Evolutionary conservation across 345 rosid species (phyloP).

Genomic region (Camelina neglecta): DNA sequence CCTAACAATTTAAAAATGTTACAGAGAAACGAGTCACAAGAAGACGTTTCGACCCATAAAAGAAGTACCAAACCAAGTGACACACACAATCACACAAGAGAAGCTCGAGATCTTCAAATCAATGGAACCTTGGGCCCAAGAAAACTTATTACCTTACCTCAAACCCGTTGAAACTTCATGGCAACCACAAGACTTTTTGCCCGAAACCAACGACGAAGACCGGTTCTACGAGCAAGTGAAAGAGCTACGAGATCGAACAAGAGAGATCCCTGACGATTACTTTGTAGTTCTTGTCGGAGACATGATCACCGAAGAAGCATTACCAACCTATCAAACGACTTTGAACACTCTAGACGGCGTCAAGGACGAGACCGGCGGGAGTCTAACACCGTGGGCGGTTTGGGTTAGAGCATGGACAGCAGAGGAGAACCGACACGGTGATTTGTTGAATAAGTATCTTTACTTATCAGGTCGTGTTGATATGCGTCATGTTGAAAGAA

Average conservation of each 20-base stretch:
- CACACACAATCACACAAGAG: constrained; percentile 50
- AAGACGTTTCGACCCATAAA: constrained; percentile 38
- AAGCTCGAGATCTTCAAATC: constrained; percentile 63
- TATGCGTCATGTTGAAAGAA: constrained; percentile 56
- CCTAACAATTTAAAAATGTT: not conserved
- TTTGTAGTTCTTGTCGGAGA: constrained; percentile 45
- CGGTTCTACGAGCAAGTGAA: constrained; percentile 25
- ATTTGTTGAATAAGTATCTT: constrained; percentile 59
- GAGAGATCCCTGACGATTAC: constrained; percentile 37
- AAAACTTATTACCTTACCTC: constrained; percentile 53
- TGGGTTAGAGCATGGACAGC: constrained; percentile 67
- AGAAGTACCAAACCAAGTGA: constrained; percentile 41
- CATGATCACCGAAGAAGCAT: constrained; percentile 76
- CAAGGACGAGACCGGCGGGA: constrained; percentile 38
- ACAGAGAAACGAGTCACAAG: constrained; percentile 19
- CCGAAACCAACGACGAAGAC: constrained; percentile 35
- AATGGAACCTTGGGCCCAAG: constrained; percentile 43
- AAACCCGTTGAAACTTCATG: constrained; percentile 64
- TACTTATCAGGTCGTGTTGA: constrained; percentile 61
- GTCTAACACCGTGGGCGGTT: constrained; percentile 54
- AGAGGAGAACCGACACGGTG: constrained; percentile 61
- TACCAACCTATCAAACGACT: constrained; percentile 76
- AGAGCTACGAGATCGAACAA: constrained; percentile 33
- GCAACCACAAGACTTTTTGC: constrained; percentile 69
- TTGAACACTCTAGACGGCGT: constrained; percentile 62